Evolutionary conservation across 306 rosid genomes (phyloP), one percentile per base, ranked within the genome.

Genomic region (Cajanus cajan): DNA sequence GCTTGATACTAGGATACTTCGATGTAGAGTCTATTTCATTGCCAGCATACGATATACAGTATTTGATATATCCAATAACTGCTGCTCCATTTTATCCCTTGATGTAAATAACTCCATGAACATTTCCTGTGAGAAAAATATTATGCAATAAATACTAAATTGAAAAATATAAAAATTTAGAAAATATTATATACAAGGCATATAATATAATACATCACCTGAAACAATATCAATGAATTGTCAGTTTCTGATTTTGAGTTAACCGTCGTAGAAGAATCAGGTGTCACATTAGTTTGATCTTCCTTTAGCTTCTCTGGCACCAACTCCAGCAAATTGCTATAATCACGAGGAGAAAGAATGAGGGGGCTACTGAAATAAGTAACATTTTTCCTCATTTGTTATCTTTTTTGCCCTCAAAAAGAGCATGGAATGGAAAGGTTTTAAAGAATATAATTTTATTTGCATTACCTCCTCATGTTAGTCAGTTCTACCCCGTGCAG

Each of bases 21-120:
- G 5, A 57, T 57, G 40, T n/a, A 74, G 36, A 69, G 70, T 76
- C 82, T 50, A 82, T 65, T 74, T 70, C 33, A 50, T 71, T 24
- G 83, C 57, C 84, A 82, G 83, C 83, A 86, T 76, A 74, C 83
- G 78, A 74, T 72, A 72, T 72, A 87, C 82, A 7, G 81, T 36
- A 80, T 87, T 84, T 52, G 90, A 74, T 58, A 90, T 50, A 81
- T 90, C 90, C 65, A 62, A 57, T 68, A 90, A 74, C 83, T 79
- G 88, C 76, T 84, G 85, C 82, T 90, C 95, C 75, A 70, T 80
- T 74, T 80, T 76, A 66, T 87, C 90, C 76, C 86, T 90, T 89
- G 91, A 90, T 68, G 76, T 85, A 22, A 85, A 78, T 66, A 90
- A 83, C 68, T 90, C 95, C 85, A 50, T 76, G 76, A 90, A 73